Base-by-base conservation (phyloP, 1,284 basidiomycete species). In the Cryptococcus floricola region DNA sequence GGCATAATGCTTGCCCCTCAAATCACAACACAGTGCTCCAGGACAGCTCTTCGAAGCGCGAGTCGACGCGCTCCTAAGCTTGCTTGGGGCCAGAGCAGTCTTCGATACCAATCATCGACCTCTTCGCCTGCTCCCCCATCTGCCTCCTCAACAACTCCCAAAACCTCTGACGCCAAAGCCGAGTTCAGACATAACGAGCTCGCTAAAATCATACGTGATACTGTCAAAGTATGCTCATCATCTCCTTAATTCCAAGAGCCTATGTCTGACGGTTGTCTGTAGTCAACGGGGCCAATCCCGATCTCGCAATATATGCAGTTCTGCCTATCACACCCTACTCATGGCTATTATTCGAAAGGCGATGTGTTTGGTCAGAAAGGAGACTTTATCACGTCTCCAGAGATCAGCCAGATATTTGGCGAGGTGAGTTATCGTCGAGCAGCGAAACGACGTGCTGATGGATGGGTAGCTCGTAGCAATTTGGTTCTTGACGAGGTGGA, bases 371-470 rank as follows among this genome's bases (percentile, higher is more conserved):
- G 96, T 10, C 67, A 84, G 0, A 80, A 82, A 38, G 96, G 96
- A 3, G 96, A 99, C 78, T 99, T 98, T 68, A 88, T 91, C 41
- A 99, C 96, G 1, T 92, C 88, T 61, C 96, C 96, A 2, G 96
- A 99, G 73, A 97, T 99, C 53, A 90, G 86, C 65, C 94, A 98
- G 74, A 85, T 92, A 0, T 98, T 98, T 74, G 96, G 96, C 60
- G 95, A 99, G 85, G 92, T 93, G 69, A 58, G 82, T 70, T n/a
- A 31, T 48, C 49, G 25, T 53, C 25, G 28, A 19, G 37, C 43
- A 23, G 27, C 8, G 4, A 6, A 16, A 31, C 5, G 34, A 23
- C 19, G 38, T 5, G 48, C 37, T 54, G 48, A 46, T 31, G 3
- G 9, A 37, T 16, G n/a, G 16, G 31, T 25, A 94, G 91, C 81